Evolutionary conservation across 805 yeast species (phyloP), one percentile per base, ranked within the genome.

Genomic region (Candida andamanensis): DNA sequence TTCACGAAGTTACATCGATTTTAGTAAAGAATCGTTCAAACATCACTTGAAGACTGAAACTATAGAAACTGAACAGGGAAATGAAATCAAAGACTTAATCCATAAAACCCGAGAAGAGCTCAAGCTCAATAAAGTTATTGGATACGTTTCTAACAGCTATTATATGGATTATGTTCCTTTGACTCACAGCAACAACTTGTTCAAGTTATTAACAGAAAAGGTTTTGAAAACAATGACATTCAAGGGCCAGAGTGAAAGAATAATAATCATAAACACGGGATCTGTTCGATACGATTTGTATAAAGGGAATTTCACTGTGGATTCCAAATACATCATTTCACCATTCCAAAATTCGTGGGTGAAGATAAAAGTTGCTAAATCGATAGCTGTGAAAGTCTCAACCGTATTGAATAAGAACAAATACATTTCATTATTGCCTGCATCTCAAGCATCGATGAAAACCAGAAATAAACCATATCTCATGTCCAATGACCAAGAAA

Each of bases 271-370:
- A 38, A 90, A 90, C 52, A 82, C 95, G 0, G 97, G 97, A 1
- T 80, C 95, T 4, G 72, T 89, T 3, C 71, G 97, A 33, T 90
- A 85, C 50, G 96, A 89, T 55, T 58, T 89, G 28, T 82, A 81
- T 59, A 74, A 78, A 50, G 97, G 97, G 0, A 78, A 81, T 2
- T 89, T 80, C 52, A 87, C 95, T 0, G 60, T 62, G 26, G 95
- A 87, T 53, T 69, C 90, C 0, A 82, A 82, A 44, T 90, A 69
- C 50, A 84, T 82, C 26, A 84, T 90, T 1, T 78, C 94, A 0
- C 97, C 97, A 0, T 89, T 86, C 57, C 67, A 74, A 32, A 86
- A 87, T 49, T 69, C 69, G 24, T 90, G 97, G 97, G 72, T 67
- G 19, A 75, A 70, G 30, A 54, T 89, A 10, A 61, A 69, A 5